phyloP scores from a whole-genome alignment of 1,284 basidiomycete species.

The Coniophora puteana region DNA sequence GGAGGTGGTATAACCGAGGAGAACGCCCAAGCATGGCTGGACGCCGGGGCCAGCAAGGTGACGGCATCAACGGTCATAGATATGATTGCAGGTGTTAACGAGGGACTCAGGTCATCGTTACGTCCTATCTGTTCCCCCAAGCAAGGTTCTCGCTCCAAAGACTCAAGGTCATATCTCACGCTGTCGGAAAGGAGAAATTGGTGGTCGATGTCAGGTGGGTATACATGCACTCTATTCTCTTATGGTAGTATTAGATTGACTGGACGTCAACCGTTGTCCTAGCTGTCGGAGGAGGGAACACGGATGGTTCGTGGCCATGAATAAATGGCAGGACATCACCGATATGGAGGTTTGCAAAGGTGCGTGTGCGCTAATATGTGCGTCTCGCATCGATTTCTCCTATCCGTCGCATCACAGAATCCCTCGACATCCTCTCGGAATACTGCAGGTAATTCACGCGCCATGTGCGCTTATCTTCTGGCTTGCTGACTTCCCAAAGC shows the following conservation, averaged over 20 bases:
- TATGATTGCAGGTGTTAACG: constrained; percentile 2
- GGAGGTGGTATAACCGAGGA: constrained; percentile 88
- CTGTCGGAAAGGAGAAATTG: constrained; percentile 81
- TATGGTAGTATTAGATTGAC: neutral
- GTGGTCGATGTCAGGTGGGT: constrained; percentile 98
- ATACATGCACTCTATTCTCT: constrained; percentile 6
- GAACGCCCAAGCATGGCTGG: constrained; percentile 86
- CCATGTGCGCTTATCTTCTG: neutral
- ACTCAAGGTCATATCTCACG: constrained; percentile 59
- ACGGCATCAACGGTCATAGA: neutral
- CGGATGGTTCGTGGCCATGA: constrained; percentile 96
- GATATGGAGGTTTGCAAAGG: constrained; percentile 90
- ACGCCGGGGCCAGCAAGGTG: constrained; percentile 91
- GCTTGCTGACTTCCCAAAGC: constrained; percentile 40
- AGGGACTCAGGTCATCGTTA: constrained; percentile 82
- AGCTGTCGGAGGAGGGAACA: constrained; percentile 82
- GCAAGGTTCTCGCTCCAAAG: constrained; percentile 77
- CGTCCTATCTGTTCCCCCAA: constrained; percentile 90
- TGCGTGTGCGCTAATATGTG: constrained; percentile 23
- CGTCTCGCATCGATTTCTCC: constrained; percentile 3
- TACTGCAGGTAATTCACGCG: constrained; percentile 64
- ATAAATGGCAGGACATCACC: constrained; percentile 97
- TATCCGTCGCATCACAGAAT: constrained; percentile 44
- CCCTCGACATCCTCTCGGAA: constrained; percentile 65
- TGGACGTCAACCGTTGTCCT: neutral